These are phyloP conservation scores for Capsicum rhomboideum DNA, from an alignment of 257 asterid genomes.

Conservation along the genomic window DNA sequence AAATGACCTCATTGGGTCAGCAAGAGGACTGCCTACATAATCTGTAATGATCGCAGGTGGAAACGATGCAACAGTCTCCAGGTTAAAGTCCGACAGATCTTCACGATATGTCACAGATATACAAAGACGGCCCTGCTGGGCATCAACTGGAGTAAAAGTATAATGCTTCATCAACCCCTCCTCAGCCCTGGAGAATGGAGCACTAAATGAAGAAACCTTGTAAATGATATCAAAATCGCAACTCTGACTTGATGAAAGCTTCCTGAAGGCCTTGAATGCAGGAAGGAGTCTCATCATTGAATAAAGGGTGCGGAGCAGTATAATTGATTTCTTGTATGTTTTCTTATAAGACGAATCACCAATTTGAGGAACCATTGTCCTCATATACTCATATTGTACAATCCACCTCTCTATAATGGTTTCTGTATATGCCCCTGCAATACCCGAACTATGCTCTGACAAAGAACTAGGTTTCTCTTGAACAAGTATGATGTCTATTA, in stretches of 20 bases:
- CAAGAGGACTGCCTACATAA: conserved; percentile 93
- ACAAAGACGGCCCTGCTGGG: conserved; percentile 77
- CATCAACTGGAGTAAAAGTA: conserved; percentile 66
- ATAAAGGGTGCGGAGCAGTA: conserved; percentile 62
- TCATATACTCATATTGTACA: conserved; percentile 65
- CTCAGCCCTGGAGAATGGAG: conserved; percentile 79
- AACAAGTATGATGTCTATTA: conserved; percentile 76
- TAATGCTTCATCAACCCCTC: conserved; percentile 63
- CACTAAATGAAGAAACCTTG: conserved; percentile 62
- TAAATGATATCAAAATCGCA: conserved; percentile 81
- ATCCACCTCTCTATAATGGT: conserved; percentile 90
- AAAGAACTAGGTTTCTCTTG: conserved; percentile 42
- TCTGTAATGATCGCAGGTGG: conserved; percentile 81
- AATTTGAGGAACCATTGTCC: conserved; percentile 47
- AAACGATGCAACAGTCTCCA: conserved; percentile 55
- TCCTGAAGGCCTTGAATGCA: conserved; percentile 78
- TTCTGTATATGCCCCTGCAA: conserved; percentile 41
- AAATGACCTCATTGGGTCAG: conserved; percentile 72
- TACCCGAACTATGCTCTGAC: conserved; percentile 16
- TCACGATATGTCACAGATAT: conserved; percentile 73
- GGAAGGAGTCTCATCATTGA: conserved; percentile 92
- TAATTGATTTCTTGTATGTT: conserved; percentile 72
- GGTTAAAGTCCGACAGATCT: conserved; percentile 63
- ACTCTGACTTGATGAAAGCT: conserved; percentile 47
- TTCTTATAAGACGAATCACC: conserved; percentile 68